Base-by-base conservation (phyloP, 1,284 basidiomycete species). In the Marasmius oreades region DNA sequence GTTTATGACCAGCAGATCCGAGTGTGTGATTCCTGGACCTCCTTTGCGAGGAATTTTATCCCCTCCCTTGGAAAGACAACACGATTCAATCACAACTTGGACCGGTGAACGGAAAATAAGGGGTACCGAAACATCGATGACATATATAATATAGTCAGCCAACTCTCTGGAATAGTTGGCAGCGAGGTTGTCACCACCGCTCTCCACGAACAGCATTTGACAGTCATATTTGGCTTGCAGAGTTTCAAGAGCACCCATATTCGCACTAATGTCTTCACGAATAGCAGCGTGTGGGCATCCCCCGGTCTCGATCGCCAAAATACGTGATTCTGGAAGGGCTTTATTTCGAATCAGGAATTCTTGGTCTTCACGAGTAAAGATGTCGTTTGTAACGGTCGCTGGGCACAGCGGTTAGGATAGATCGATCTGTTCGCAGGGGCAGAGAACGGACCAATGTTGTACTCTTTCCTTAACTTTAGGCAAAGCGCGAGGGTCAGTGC, bases 11-110 rank as follows among this genome's bases (percentile, higher is more conserved):
- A 99, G 77, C 33, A 99, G 77, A 74, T 99, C 96, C 2, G 93
- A 95, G 69, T 96, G 91, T 1, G 93, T 94, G 64, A 98, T 96
- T 12, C 96, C 96, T 1, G 96, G 96, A 1, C 96, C 96, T 5
- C 97, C 96, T 76, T 99, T 99, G 31, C 96, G 81, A 10, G 96
- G 96, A 61, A 99, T 96, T 74, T 99, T 99, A 75, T 99, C 97
- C 0, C 96, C 96, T 24, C 96, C 96, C 77, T 90, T 31, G 28
- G 61, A 23, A 23, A 37, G 39, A 42, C n/a, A 42, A 8, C 7
- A 31, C 28, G 5, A 10, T 26, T 52, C 18, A 50, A 59, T 59
- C 18, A 57, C 52, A 36, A 18, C n/a, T 62, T 61, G 45, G n/a
- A 36, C 24, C 24, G 14, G 24, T 52, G 37, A 45, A 31, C 26